phyloP scores from a whole-genome alignment of 2,329 filamentous ascomycete species.

The Exophiala calicioides region DNA sequence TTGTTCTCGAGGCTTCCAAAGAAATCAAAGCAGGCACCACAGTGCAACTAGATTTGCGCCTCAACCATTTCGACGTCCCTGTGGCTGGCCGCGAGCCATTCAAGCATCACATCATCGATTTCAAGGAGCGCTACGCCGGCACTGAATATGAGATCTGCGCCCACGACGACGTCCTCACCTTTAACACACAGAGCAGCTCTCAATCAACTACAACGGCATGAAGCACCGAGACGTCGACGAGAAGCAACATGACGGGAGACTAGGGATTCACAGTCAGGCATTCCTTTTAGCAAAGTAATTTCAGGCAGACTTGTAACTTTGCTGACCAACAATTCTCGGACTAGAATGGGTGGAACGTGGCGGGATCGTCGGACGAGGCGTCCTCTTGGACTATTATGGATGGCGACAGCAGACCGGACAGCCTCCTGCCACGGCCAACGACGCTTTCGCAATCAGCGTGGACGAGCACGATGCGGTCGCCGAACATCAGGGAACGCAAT shows the following conservation, averaged over 20 bases:
- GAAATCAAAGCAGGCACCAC: constrained; percentile 43
- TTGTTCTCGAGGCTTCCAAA: constrained; percentile 41
- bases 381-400: constrained; percentile 46
- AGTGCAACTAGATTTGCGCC: constrained; percentile 32
- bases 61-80: constrained; percentile 39
- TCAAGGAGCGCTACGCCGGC: constrained; percentile 6
- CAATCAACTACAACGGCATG: constrained; percentile 14
- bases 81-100: constrained; percentile 33
- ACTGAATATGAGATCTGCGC: not conserved
- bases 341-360: constrained; percentile 42
- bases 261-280: constrained; percentile 8
- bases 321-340: too few species aligned
- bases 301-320: too few species aligned
- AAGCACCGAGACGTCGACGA: not conserved
- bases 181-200: constrained; percentile 17
- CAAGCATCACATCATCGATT: constrained; percentile 25
- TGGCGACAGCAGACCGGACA: constrained; percentile 43
- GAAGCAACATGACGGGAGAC: not conserved
- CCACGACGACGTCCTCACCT: constrained; percentile 12
- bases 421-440: constrained; percentile 38
- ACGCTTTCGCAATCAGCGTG: constrained; percentile 33
- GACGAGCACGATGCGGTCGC: constrained; percentile 23
- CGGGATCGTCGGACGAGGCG: constrained; percentile 47
- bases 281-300: too few species aligned
- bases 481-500: constrained; percentile 13